These are phyloP conservation scores for Starmerella lactis-condensi DNA, from an alignment of 805 yeast species.

Conservation along the genomic window DNA sequence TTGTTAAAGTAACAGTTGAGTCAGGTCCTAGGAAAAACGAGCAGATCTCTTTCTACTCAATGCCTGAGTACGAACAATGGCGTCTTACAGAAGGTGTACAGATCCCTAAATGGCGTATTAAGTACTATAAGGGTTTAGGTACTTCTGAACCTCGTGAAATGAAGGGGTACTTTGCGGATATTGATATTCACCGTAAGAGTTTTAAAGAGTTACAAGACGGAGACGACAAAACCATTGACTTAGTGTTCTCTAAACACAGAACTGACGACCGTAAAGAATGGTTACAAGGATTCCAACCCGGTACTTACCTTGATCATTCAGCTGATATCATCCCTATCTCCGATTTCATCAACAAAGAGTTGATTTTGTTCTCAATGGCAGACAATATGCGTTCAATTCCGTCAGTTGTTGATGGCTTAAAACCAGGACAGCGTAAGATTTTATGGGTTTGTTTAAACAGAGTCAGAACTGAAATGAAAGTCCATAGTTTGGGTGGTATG, in stretches of 20 bases:
- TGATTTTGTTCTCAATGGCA: constrained; percentile 88
- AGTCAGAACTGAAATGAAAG: constrained; percentile 60
- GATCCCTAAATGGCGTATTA: constrained; percentile 62
- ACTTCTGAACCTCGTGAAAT: constrained; percentile 72
- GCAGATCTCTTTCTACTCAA: constrained; percentile 62
- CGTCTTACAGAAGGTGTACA: constrained; percentile 59
- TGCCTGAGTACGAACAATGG: constrained; percentile 95
- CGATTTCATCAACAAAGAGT: constrained; percentile 86
- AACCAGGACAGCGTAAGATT: constrained; percentile 93
- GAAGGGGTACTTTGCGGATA: constrained; percentile 68
- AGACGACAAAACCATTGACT: constrained; percentile 62
- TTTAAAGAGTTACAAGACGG: constrained; percentile 61
- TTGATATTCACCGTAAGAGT: constrained; percentile 69
- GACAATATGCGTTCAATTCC: constrained; percentile 93
- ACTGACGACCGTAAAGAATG: constrained; percentile 97
- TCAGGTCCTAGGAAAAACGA: constrained; percentile 27
- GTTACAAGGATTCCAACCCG: constrained; percentile 80
- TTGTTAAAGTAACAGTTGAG: constrained; percentile 69
- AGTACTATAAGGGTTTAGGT: constrained; percentile 97
- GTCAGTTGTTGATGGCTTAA: constrained; percentile 79
- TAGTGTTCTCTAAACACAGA: constrained; percentile 84
- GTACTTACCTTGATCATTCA: constrained; percentile 74
- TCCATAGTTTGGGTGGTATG: constrained; percentile 77
- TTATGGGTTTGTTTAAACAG: constrained; percentile 75
- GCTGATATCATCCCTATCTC: constrained; percentile 65